Evolutionary conservation across 495 filamentous ascomycete genomes (phyloP).

Genomic region (Trichoderma erinaceum): DNA sequence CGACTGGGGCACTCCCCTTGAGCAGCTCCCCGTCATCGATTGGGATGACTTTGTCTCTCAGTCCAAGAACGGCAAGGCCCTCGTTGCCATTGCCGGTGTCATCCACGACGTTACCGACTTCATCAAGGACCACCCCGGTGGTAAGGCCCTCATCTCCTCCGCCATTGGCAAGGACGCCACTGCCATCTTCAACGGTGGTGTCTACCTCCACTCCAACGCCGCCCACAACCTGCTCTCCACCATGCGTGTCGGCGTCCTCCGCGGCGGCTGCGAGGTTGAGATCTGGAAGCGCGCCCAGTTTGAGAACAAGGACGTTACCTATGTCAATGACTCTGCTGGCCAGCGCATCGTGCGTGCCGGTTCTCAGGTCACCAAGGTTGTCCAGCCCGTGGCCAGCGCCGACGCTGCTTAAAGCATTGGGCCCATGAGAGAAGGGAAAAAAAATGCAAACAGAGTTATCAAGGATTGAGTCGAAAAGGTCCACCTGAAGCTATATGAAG

Average conservation of each 20-base stretch:
- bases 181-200: slow-evolving; percentile 97
- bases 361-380: slow-evolving; percentile 79
- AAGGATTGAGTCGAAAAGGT: too few relatives aligned
- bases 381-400: slow-evolving; percentile 62
- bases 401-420: slow-evolving; percentile 55
- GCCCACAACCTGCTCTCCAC: slow-evolving; percentile 96
- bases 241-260: slow-evolving; percentile 94
- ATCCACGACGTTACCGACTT: slow-evolving; percentile 93
- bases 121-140: slow-evolving; percentile 95
- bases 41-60: slow-evolving; percentile 94
- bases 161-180: slow-evolving; percentile 97
- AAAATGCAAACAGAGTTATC: not conserved
- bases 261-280: slow-evolving; percentile 94
- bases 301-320: slow-evolving; percentile 79
- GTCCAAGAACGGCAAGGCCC: slow-evolving; percentile 70
- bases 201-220: slow-evolving; percentile 96
- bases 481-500: not conserved
- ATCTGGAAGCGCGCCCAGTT: slow-evolving; percentile 95
- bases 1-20: slow-evolving; percentile 93
- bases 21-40: slow-evolving; percentile 89
- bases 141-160: slow-evolving; percentile 87
- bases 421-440: not conserved
- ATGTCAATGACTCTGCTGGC: slow-evolving; percentile 74
- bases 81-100: slow-evolving; percentile 86
- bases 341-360: slow-evolving; percentile 86